Conservation (phyloP, 2,329 filamentous ascomycete species). For the Botrytis porri region DNA sequence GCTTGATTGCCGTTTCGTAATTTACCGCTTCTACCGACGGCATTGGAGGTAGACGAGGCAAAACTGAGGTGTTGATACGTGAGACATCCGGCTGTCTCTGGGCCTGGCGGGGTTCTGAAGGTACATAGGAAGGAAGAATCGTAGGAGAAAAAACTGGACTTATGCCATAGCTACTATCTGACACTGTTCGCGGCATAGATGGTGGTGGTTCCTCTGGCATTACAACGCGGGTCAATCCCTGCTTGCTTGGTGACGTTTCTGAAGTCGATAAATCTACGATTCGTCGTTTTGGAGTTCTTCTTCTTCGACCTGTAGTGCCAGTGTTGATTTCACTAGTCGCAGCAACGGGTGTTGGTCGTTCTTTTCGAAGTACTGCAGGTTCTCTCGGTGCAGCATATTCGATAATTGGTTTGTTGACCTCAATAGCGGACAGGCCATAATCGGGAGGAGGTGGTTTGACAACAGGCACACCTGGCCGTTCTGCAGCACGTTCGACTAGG, state of each 20-base stretch:
- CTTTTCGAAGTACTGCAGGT: slow-evolving; percentile 55
- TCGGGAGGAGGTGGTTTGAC: slow-evolving; percentile 67
- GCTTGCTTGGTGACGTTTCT: slow-evolving; percentile 35
- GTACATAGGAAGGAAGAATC: slow-evolving; percentile 34
- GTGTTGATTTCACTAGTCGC: slow-evolving; percentile 58
- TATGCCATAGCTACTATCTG: slow-evolving; percentile 35
- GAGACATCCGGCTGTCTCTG: slow-evolving; percentile 31
- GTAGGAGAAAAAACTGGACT: slow-evolving; percentile 36
- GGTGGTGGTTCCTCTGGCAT: slow-evolving; percentile 28
- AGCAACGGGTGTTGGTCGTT: slow-evolving; percentile 49
- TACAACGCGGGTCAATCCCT: slow-evolving; percentile 25
- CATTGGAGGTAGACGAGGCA: slow-evolving; percentile 33
- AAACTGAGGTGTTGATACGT: slow-evolving; percentile 33
- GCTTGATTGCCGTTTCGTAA: slow-evolving; percentile 29
- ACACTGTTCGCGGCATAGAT: slow-evolving; percentile 20
- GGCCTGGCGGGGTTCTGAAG: slow-evolving; percentile 33
- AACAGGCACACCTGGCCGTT: slow-evolving; percentile 73
- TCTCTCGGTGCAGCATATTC: slow-evolving; percentile 52
- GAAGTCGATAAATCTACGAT: slow-evolving; percentile 61
- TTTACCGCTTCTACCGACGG: slow-evolving; percentile 33
- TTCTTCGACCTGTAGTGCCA: slow-evolving; percentile 55
- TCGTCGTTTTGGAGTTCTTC: slow-evolving; percentile 57
- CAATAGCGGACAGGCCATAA: slow-evolving; percentile 53
- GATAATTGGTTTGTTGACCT: slow-evolving; percentile 66
- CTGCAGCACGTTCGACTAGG: slow-evolving; percentile 75